Evolutionary conservation across 163 green algal species (phyloP).

Genomic region (Coccomyxa subellipsoidea): DNA sequence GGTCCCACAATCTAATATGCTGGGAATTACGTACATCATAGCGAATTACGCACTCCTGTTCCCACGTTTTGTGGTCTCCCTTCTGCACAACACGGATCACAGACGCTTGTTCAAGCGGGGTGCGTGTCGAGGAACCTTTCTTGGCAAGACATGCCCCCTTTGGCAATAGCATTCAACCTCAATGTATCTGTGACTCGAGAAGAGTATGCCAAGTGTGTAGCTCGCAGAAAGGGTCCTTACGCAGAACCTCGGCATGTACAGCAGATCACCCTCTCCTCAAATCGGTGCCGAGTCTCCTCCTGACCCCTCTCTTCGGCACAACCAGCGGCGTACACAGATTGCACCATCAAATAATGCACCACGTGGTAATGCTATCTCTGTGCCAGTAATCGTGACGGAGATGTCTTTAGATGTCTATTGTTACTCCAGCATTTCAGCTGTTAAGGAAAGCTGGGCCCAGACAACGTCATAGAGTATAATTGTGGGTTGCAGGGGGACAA

Average conservation of each 20-base stretch:
- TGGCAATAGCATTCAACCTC: too few species aligned
- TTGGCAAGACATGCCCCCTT: too few species aligned
- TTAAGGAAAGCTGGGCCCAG: too few species aligned
- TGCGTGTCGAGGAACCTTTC: too few species aligned
- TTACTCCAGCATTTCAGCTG: neutral
- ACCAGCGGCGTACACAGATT: slow-evolving; percentile 76
- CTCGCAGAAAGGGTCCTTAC: too few species aligned
- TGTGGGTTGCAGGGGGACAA: slow-evolving; percentile 68
- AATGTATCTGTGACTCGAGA: too few species aligned
- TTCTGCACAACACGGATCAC: slow-evolving; percentile 83
- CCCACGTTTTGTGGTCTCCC: slow-evolving; percentile 76
- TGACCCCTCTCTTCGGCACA: slow-evolving; percentile 68
- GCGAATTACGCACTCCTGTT: slow-evolving; percentile 70
- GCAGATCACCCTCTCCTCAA: slow-evolving; percentile 38
- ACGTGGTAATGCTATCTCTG: slow-evolving; percentile 45
- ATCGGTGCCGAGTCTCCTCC: slow-evolving; percentile 41
- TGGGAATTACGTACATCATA: neutral
- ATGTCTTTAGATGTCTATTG: neutral
- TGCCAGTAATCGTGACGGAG: neutral
- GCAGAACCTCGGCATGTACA: neutral
- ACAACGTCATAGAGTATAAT: too few species aligned
- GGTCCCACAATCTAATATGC: neutral
- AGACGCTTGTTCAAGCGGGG: slow-evolving; percentile 58
- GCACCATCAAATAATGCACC: slow-evolving; percentile 90
- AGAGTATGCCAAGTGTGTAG: too few species aligned